Conservation (phyloP, 805 yeast genomes). For the Candida maesae region DNA sequence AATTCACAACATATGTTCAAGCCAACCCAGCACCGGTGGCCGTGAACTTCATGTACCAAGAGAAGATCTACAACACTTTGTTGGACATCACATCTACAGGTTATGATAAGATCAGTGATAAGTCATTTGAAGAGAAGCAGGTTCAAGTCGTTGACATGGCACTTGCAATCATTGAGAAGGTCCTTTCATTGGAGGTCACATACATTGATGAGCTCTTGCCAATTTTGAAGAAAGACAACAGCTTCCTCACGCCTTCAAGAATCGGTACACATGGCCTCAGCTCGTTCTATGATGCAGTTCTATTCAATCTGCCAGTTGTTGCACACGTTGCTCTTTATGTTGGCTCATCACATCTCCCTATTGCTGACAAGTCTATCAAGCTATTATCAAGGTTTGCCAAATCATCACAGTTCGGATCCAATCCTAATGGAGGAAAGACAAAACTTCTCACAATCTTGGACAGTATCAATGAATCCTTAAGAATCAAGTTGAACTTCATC, state of each 20-base stretch:
- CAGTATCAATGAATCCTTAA: slow-evolving; percentile 71
- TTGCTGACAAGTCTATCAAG: slow-evolving; percentile 52
- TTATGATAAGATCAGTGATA: slow-evolving; percentile 48
- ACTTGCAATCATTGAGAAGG: slow-evolving; percentile 40
- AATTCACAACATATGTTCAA: slow-evolving; percentile 48
- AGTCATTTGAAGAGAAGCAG: slow-evolving; percentile 30
- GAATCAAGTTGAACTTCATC: slow-evolving; percentile 70
- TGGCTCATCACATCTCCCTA: slow-evolving; percentile 46
- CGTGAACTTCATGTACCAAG: slow-evolving; percentile 59
- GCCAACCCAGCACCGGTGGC: slow-evolving; percentile 69
- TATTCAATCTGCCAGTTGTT: slow-evolving; percentile 66
- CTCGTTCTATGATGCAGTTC: slow-evolving; percentile 67
- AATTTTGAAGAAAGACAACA: slow-evolving; percentile 37
- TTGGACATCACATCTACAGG: slow-evolving; percentile 58
- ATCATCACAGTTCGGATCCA: slow-evolving; percentile 43
- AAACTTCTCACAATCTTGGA: slow-evolving; percentile 68
- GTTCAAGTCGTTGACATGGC: slow-evolving; percentile 37
- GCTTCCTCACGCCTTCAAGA: slow-evolving; percentile 30
- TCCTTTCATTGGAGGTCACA: slow-evolving; percentile 54
- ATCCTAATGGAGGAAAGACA: slow-evolving; percentile 38
- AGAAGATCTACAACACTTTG: slow-evolving; percentile 50
- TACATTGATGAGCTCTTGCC: slow-evolving; percentile 55
- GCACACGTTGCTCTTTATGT: slow-evolving; percentile 74
- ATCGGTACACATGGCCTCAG: slow-evolving; percentile 56
- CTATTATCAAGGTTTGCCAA: slow-evolving; percentile 49